These are phyloP conservation scores for Ophiostoma ulmi DNA, from an alignment of 2,329 filamentous ascomycete species.

Conservation along the genomic window DNA sequence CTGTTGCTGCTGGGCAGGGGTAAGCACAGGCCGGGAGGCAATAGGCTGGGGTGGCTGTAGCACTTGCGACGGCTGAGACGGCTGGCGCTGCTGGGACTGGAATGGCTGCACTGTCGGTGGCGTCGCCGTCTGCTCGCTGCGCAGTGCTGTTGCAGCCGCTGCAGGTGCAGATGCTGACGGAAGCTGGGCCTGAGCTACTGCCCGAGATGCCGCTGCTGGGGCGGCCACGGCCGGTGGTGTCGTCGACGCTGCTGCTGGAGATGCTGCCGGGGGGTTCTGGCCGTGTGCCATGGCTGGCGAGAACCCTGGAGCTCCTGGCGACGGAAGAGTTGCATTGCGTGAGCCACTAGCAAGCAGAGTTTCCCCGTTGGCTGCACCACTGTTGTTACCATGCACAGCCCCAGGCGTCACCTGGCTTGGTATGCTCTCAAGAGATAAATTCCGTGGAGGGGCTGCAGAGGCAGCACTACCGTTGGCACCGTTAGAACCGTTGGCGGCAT, in stretches of 20 bases:
- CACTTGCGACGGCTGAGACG: neutral
- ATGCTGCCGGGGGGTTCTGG: neutral
- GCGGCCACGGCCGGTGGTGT: neutral
- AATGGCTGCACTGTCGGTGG: neutral
- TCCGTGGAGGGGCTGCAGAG: neutral
- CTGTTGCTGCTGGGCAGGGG: neutral
- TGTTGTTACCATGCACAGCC: neutral
- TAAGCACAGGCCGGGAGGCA: conserved; percentile 2
- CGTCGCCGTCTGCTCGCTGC: neutral
- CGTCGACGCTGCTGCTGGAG: neutral
- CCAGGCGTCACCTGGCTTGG: neutral
- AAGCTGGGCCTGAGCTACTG: neutral
- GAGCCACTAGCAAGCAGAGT: neutral
- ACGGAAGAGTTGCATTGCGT: neutral
- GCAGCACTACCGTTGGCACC: conserved; percentile 19
- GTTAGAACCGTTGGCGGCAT: neutral
- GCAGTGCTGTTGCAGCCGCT: neutral
- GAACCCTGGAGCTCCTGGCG: neutral
- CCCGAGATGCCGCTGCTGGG: neutral
- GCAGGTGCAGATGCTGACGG: neutral
- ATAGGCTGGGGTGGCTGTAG: neutral
- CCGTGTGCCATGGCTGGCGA: neutral
- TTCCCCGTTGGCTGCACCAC: neutral
- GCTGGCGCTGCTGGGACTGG: neutral
- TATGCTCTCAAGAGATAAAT: neutral